A percentile compares a stretch with the other conserved stretches of the same genome.
phyloP scores from a whole-genome alignment of 352 stramenopile species.

The Globisporangium echinulatum region DNA sequence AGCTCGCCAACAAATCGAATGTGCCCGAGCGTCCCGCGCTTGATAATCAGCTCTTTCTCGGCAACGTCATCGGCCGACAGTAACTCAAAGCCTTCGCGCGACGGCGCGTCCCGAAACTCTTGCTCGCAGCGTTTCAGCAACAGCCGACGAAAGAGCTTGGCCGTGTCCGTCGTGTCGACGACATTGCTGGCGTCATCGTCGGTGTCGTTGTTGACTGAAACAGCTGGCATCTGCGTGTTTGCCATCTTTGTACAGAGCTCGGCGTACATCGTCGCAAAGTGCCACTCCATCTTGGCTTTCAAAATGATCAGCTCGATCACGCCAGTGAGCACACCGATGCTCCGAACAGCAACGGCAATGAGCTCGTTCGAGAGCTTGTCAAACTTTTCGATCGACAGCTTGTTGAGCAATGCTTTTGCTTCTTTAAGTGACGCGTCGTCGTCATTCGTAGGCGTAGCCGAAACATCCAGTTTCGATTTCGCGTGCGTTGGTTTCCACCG shows the following conservation, averaged over 20 bases:
- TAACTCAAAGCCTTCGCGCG: conserved; percentile 59
- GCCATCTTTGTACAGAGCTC: conserved; percentile 91
- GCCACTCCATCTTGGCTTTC: conserved; percentile 95
- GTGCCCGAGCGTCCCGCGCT: conserved; percentile 84
- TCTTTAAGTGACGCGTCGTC: conserved; percentile 81
- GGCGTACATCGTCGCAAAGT: conserved; percentile 96
- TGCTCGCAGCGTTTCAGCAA: conserved; percentile 91
- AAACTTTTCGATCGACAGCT: conserved; percentile 96
- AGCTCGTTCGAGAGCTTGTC: conserved; percentile 92
- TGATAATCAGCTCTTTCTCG: conserved; percentile 80
- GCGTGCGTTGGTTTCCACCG: conserved; percentile 73
- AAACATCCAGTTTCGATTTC: conserved; percentile 44
- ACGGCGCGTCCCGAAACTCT: conserved; percentile 90
- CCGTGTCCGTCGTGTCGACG: conserved; percentile 24
- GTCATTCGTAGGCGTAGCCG: not conserved
- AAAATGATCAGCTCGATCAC: conserved; percentile 92
- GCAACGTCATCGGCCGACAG: conserved; percentile 37
- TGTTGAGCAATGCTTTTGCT: conserved; percentile 93
- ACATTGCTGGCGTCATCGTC: conserved; percentile 10
- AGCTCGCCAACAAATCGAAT: conserved; percentile 96
- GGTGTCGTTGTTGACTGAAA: conserved; percentile 63
- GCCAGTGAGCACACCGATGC: conserved; percentile 71
- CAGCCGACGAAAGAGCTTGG: conserved; percentile 94
- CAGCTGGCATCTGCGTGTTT: conserved; percentile 73
- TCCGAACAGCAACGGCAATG: conserved; percentile 86